Evolutionary conservation across 805 yeast species (phyloP).

Genomic region (Myxozyma nipponensis): DNA sequence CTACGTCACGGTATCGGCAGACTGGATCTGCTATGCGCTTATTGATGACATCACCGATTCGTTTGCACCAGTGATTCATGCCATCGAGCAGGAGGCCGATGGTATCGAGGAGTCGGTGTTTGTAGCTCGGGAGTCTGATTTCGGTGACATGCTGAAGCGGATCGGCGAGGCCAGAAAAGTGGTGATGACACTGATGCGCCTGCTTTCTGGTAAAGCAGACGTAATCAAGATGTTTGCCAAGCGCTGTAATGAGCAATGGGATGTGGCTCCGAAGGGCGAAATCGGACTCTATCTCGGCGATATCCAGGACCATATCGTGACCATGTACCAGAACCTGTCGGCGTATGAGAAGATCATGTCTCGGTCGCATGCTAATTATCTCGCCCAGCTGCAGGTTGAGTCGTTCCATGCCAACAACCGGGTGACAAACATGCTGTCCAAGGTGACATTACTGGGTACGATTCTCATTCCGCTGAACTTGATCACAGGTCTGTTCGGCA

Average conservation of each 20-base stretch:
- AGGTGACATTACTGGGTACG: conserved; percentile 87
- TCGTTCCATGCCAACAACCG: conserved; percentile 80
- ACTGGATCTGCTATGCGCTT: conserved; percentile 64
- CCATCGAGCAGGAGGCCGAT: conserved; percentile 60
- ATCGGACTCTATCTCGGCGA: conserved; percentile 90
- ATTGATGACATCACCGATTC: conserved; percentile 64
- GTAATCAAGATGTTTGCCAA: conserved; percentile 95
- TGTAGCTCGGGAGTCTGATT: conserved; percentile 68
- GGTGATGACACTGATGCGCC: conserved; percentile 87
- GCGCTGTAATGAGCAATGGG: conserved; percentile 75
- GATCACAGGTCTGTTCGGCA: conserved; percentile 89
- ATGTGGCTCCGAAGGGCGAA: conserved; percentile 70
- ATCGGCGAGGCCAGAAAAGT: conserved; percentile 88
- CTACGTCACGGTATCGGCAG: conserved; percentile 56
- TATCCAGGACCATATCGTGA: conserved; percentile 93
- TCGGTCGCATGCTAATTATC: conserved; percentile 84
- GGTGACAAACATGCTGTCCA: conserved; percentile 81
- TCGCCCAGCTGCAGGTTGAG: conserved; percentile 92
- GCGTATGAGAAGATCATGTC: conserved; percentile 92
- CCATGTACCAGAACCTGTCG: conserved; percentile 87
- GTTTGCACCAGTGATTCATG: conserved; percentile 58
- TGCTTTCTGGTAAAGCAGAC: conserved; percentile 90
- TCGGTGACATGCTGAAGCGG: conserved; percentile 67
- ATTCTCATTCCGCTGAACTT: conserved; percentile 84
- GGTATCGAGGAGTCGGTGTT: conserved; percentile 78